Evolutionary conservation across 352 stramenopile species (phyloP), one percentile per base, ranked within the genome.

Genomic region (Chrysophaeum taylorii): DNA sequence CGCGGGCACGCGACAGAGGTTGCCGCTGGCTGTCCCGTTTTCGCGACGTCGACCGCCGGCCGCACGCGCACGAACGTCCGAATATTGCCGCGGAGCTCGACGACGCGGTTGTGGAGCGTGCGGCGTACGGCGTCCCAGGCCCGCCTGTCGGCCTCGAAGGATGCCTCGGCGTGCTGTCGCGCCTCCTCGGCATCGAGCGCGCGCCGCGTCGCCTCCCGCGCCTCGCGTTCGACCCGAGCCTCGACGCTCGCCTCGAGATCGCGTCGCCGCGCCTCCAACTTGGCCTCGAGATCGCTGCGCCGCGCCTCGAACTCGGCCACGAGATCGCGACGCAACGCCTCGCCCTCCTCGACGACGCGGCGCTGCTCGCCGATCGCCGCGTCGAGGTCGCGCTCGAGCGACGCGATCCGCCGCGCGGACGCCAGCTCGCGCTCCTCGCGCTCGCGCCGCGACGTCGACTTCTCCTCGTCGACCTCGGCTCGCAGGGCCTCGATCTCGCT

Each of bases 61-160:
- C 90, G 85, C 0, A 94, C 88, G 36, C 89, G 85, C 62, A 87
- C 94, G 66, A 95, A 95, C 1, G 95, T 88, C 41, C 89, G 85
- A 41, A 96, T 96, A 50, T 94, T 95, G n/a, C 89, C 90, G 60
- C 91, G 86, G 0, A 96, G 75, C 67, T 96, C 89, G 79, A 93
- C 91, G 0, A 95, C 71, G 39, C 83, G 82, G 52, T 95, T 93
- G 72, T 94, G 87, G 14, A 94, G 78, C 25, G 21, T 69, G 33
- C 57, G 57, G 9, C 57, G 57, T 9, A 66, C 57, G 12, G 18
- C 33, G 57, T 66, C 57, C 57, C 57, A 66, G 57, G 12, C 14
- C 14, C 18, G 16, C 1, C 57, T 31, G 57, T 66, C 57, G 5
- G 2, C 12, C 9, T 66, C 57, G n/a, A 66, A 66, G 12, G 31